Percentiles rank a stretch among this genome's conserved stretches.
Conservation (phyloP, 441 rosid species). For the Adansonia gregorii region DNA sequence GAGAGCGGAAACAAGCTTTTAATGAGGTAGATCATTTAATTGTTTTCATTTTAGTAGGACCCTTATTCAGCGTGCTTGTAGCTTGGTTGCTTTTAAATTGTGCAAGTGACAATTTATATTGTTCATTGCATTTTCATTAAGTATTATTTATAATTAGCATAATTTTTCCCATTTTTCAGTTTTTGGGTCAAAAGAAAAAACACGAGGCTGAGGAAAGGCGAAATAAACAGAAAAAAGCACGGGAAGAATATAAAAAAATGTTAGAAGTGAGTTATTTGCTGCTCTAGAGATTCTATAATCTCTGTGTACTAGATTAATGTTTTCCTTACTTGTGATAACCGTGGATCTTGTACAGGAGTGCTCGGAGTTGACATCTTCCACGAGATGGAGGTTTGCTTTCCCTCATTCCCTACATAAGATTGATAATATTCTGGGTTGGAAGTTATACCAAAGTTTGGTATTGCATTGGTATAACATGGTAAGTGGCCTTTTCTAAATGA, state of each 20-base stretch:
- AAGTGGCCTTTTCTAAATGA: slow-evolving; percentile 32
- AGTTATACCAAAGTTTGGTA: neutral
- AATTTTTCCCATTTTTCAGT: slow-evolving; percentile 42
- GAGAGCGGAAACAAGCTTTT: slow-evolving; percentile 78
- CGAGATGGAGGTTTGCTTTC: slow-evolving; percentile 72
- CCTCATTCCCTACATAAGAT: slow-evolving; percentile 4
- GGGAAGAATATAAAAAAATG: slow-evolving; percentile 68
- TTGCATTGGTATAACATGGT: slow-evolving; percentile 16
- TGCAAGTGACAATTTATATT: slow-evolving; percentile 8
- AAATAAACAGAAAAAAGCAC: slow-evolving; percentile 52
- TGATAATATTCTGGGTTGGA: neutral
- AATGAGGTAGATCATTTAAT: slow-evolving; percentile 52
- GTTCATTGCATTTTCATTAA: neutral
- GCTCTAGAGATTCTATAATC: slow-evolving; percentile 17
- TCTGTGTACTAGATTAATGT: neutral
- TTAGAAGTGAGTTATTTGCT: slow-evolving; percentile 55
- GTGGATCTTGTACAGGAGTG: slow-evolving; percentile 50
- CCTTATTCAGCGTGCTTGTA: slow-evolving; percentile 4
- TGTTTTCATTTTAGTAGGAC: slow-evolving; percentile 18
- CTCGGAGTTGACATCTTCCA: slow-evolving; percentile 57
- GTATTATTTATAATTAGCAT: slow-evolving; percentile 16
- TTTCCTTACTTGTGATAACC: slow-evolving; percentile 19
- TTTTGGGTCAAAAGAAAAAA: slow-evolving; percentile 58
- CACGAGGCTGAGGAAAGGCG: slow-evolving; percentile 65
- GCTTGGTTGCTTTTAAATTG: slow-evolving; percentile 26